Base-by-base conservation (phyloP, 768 basidiomycete species). In the Pleurotus eryngii region DNA sequence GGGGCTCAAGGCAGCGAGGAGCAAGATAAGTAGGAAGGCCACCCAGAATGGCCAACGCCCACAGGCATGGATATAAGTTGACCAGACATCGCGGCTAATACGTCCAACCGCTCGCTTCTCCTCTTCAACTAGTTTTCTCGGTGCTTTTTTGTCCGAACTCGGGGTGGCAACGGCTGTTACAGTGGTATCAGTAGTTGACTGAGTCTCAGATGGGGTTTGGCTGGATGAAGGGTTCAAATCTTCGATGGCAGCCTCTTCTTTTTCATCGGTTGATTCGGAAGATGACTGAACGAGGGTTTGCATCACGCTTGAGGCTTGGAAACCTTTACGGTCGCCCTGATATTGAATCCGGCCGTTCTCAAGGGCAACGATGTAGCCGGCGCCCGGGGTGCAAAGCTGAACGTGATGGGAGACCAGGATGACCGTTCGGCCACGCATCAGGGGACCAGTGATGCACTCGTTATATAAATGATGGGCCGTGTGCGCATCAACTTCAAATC, bases 401-500 rank as follows among this genome's bases (percentile, higher is more conserved):
- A 97, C 90, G 65, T 96, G 94, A 66, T 99, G 96, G 2, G 95
- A 97, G 50, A 98, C 96, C 12, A 99, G 80, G 58, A 98, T 84
- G 60, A 95, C 76, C 0, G 97, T 98, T 38, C 95, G 82, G 22
- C 84, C 86, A 51, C 75, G 72, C 79, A 95, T 84, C 37, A 98
- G 77, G 17, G 88, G 84, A 15, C 96, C 95, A 61, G 84, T 85
- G 30, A 99, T 74, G 64, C 94, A 97, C 63, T 91, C 74, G 51
- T 85, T 74, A 71, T 87, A 95, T 18, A 99, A 79, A 65, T 96
- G 92, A 61, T 91, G 82, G 12, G 95, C 95, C 4, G 93, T 95
- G 65, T 95, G 94, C 0, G 95, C 92, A 65, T 98, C 95, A 47
- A 97, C 95, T 80, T 64, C 58, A 24, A 46, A 35, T 2, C 9